Base-by-base conservation (phyloP, 2,329 filamentous ascomycete genomes). In the Diplodia sapinea region DNA sequence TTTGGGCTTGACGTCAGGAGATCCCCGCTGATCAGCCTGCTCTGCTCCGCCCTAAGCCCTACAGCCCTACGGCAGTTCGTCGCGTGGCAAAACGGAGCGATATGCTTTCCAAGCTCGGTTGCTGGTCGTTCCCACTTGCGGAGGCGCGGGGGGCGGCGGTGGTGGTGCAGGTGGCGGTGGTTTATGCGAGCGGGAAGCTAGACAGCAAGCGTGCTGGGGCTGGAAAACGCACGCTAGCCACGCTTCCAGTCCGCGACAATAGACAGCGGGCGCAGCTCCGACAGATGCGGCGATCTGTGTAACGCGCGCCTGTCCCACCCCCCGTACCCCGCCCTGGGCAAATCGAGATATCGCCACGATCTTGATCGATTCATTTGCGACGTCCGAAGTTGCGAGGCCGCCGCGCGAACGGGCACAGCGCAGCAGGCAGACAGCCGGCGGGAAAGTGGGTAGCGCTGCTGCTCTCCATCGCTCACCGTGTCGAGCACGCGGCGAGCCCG, bases 281-380 rank as follows among this genome's bases (percentile, higher is more conserved):
- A 26, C 26, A 26, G 26, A 26, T 26, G 13, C 23, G 56, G 20
- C 56, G 56, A 49, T 49, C 56, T 49, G 57, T 62, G 57, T 9
- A 15, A 49, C 40, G 13, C 8, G 26, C 7, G 31, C 31, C 8
- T 33, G 26, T 26, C 26, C 26, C 26, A 26, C 26, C 26, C 26
- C 26, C 2, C 26, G 26, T 33, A 9, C 31, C 26, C 26, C 13
- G 20, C 8, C 36, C 4, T 7, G 33, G 17, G 55, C 55, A 12
- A 23, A 36, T 23, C 20, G n/a, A 40, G 33, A 11, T 5, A 12
- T 33, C 57, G 57, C 40, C 57, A 49, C 57, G 23, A n/a, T 36
- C 40, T 49, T 43, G 57, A 43, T 62, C 57, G 57, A 62, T 49
- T 62, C 40, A 62, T 17, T 49, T 50, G 57, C 57, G 57, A 62